Conservation (phyloP, 2,329 filamentous ascomycete genomes). For the Rhinocladiella mackenziei region DNA sequence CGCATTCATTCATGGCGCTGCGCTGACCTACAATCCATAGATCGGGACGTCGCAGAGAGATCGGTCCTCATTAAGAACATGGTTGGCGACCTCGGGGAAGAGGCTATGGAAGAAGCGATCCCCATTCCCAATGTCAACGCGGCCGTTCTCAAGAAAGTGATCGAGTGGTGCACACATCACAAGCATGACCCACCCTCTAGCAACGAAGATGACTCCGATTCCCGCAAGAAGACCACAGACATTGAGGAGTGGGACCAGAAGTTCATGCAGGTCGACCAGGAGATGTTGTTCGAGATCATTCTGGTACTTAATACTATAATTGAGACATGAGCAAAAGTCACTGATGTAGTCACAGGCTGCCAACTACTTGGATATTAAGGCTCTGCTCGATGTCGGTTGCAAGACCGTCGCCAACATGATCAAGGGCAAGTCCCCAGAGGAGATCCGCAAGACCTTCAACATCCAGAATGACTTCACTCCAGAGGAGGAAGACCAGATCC, state of each 20-base stretch:
- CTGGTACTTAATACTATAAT: conserved; percentile 47
- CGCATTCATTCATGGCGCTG: neutral
- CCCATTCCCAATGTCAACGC: conserved; percentile 91
- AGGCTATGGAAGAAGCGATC: conserved; percentile 63
- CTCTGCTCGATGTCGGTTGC: conserved; percentile 93
- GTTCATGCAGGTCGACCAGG: conserved; percentile 99
- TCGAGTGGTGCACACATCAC: conserved; percentile 98
- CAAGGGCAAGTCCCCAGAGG: conserved; percentile 99
- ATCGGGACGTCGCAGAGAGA: conserved; percentile 80
- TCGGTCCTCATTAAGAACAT: conserved; percentile 97
- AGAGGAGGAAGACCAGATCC: conserved; percentile 97
- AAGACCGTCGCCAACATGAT: conserved; percentile 99
- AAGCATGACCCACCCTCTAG: conserved; percentile 77
- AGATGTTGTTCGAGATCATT: conserved; percentile 99
- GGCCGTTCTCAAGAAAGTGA: conserved; percentile 87
- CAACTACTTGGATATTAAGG: conserved; percentile 99
- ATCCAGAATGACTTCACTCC: conserved; percentile 99
- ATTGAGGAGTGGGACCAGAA: conserved; percentile 99
- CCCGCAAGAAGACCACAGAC: conserved; percentile 95
- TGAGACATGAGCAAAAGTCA: too few relatives aligned
- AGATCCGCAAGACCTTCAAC: conserved; percentile 99
- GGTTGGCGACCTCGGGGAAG: conserved; percentile 82
- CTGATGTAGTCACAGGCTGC: conserved; percentile 54
- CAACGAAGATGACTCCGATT: conserved; percentile 86
- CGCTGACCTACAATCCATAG: conserved; percentile 41